phyloP scores from a whole-genome alignment of 2,329 filamentous ascomycete species.

The Ophiocordyceps camponoti-leonardi region DNA sequence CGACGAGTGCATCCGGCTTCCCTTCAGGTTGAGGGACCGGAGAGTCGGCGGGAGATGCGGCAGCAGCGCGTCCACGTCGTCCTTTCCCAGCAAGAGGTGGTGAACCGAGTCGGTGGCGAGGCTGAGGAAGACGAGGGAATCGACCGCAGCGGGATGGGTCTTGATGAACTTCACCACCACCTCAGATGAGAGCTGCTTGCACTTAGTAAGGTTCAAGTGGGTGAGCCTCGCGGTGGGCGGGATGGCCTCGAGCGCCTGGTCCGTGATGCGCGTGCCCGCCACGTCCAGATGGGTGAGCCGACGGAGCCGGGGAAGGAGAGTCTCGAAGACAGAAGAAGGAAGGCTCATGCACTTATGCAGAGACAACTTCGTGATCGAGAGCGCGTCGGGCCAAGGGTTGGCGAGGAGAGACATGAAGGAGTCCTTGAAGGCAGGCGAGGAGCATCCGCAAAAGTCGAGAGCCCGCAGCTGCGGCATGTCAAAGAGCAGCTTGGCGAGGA shows the following conservation, averaged over 20 bases:
- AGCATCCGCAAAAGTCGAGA: slow-evolving; percentile 63
- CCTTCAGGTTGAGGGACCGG: slow-evolving; percentile 59
- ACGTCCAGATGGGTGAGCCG: slow-evolving; percentile 63
- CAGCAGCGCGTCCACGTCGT: slow-evolving; percentile 48
- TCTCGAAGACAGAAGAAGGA: slow-evolving; percentile 48
- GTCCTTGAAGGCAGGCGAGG: slow-evolving; percentile 47
- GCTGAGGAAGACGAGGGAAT: slow-evolving; percentile 52
- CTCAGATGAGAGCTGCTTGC: slow-evolving; percentile 48
- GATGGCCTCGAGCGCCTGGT: slow-evolving; percentile 52
- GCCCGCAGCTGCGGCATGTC: slow-evolving; percentile 46
- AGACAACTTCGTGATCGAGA: slow-evolving; percentile 50
- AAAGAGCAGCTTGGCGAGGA: slow-evolving; percentile 54
- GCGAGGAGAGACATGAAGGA: slow-evolving; percentile 42
- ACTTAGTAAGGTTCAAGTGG: slow-evolving; percentile 64
- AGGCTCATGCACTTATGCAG: slow-evolving; percentile 66
- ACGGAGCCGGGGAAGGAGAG: slow-evolving; percentile 50
- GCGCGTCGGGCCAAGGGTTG: slow-evolving; percentile 30
- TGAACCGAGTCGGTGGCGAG: slow-evolving; percentile 55
- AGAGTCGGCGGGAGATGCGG: slow-evolving; percentile 48
- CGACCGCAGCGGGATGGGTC: slow-evolving; percentile 50
- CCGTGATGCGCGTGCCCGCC: slow-evolving; percentile 60
- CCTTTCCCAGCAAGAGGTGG: slow-evolving; percentile 50
- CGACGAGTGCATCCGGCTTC: slow-evolving; percentile 47
- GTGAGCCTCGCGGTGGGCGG: slow-evolving; percentile 55
- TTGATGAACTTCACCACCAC: slow-evolving; percentile 54